A percentile compares a stretch with the other conserved stretches of the same genome.
Evolutionary conservation across 257 asterid species (phyloP).

Genomic region (Solanum stenotomum): DNA sequence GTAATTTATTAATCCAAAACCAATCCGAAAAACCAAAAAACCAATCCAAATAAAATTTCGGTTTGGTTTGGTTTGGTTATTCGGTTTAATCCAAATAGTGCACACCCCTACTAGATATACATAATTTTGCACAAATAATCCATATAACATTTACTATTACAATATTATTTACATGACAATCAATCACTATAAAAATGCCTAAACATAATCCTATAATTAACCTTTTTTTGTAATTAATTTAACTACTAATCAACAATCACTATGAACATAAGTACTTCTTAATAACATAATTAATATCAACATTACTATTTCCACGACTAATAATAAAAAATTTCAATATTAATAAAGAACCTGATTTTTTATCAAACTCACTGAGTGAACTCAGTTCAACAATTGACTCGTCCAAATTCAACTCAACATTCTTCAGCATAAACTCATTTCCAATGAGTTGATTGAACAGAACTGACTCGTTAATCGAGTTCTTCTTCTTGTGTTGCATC

Average conservation of each 20-base stretch:
- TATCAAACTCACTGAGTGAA: slow-evolving; percentile 32
- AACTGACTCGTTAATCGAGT: slow-evolving; percentile 42
- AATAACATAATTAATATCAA: slow-evolving; percentile 25
- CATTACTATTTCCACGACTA: slow-evolving; percentile 44
- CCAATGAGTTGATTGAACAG: slow-evolving; percentile 62
- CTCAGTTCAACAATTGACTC: slow-evolving; percentile 60
- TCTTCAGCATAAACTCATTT: slow-evolving; percentile 42
- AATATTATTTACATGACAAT: not conserved
- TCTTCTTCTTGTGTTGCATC: slow-evolving; percentile 55
- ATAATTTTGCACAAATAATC: not conserved
- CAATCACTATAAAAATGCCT: not conserved
- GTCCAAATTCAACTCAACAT: slow-evolving; percentile 35
- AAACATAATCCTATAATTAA: not conserved
- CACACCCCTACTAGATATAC: not conserved
- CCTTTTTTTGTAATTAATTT: not conserved
- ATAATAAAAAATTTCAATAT: slow-evolving; percentile 15
- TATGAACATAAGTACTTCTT: slow-evolving; percentile 53
- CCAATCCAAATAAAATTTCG: too few relatives aligned
- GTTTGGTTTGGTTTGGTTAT: too few relatives aligned
- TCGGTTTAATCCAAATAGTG: too few relatives aligned
- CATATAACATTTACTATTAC: not conserved
- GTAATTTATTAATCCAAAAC: too few relatives aligned
- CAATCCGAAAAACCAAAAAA: too few relatives aligned
- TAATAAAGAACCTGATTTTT: not conserved
- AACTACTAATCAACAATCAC: slow-evolving; percentile 37